Base-by-base conservation (phyloP, 768 basidiomycete genomes). In the Albatrellus ellisii region DNA sequence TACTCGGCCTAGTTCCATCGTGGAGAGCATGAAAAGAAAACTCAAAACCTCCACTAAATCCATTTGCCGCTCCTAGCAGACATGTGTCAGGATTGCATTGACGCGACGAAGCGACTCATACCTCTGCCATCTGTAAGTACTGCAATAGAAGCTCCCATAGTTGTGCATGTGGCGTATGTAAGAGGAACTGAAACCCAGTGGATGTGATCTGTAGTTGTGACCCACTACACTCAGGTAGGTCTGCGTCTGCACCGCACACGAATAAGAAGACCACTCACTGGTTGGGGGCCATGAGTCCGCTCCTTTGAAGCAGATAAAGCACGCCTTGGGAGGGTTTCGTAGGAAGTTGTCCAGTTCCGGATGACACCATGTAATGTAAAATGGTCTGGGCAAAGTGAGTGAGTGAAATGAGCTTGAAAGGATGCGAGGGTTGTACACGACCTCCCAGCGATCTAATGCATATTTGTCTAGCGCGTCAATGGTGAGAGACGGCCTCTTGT, bases 291-390 rank as follows among this genome's bases (percentile, higher is more conserved):
- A 98, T 98, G 43, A 99, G 67, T 14, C 83, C 84, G 56, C 88
- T 90, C 29, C 79, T 68, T 52, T 85, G 70, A 2, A 99, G 68
- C 6, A 98, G 69, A 54, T 76, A 82, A 7, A 94, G 65, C 11
- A 98, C 91, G 15, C 79, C 84, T 47, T 77, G 75, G 0, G 85
- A 85, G 5, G 91, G 89, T 56, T 73, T 76, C 6, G 77, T 63
- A 20, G 83, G 75, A 27, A 72, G 65, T 56, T 84, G 75, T n/a
- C 77, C 86, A 22, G 75, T 77, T 10, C 79, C 86, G 25, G 85
- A 94, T 7, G 88, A 91, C 3, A 99, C 95, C 91, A 99, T 95
- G 56, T 87, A 98, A 60, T 97, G 90, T 33, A 98, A 69, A 53
- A 98, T 94, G 0, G 89, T 91, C 91, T 98, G 47, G 24, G 35